phyloP scores from a whole-genome alignment of 129 eudicot genomes.

The Ambrosia trifida region DNA sequence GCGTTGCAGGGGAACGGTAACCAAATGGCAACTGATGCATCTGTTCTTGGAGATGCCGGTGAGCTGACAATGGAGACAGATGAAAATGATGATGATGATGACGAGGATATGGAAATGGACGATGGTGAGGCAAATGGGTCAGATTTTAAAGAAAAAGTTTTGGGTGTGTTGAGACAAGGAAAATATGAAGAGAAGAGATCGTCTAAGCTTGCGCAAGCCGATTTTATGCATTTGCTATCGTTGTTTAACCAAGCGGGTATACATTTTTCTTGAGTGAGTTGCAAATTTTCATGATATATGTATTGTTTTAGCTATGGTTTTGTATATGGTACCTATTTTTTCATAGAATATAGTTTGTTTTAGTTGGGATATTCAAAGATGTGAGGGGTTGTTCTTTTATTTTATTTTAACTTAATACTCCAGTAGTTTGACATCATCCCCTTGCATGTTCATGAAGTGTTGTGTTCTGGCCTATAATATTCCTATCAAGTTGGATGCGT shows the following conservation, averaged over 20 bases:
- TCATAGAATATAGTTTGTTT: background rate
- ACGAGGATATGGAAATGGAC: slow-evolving; percentile 58
- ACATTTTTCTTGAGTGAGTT: slow-evolving; percentile 53
- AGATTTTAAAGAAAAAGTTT: slow-evolving; percentile 62
- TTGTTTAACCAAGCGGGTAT: slow-evolving; percentile 77
- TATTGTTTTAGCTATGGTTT: background rate
- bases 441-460: too few species aligned
- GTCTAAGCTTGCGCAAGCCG: slow-evolving; percentile 76
- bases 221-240: slow-evolving; percentile 83
- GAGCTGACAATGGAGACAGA: slow-evolving; percentile 49
- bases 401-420: too few species aligned
- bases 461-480: too few species aligned
- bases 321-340: background rate
- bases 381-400: too few species aligned
- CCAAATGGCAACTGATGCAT: slow-evolving; percentile 46
- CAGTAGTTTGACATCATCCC: too few species aligned
- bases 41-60: slow-evolving; percentile 51
- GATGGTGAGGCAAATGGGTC: slow-evolving; percentile 45
- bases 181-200: slow-evolving; percentile 70
- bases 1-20: slow-evolving; percentile 48
- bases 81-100: slow-evolving; percentile 41
- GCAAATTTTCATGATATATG: background rate
- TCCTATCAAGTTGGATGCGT: too few species aligned
- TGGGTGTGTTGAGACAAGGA: slow-evolving; percentile 62
- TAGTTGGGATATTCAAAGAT: slow-evolving; percentile 1